Evolutionary conservation across 2,329 filamentous ascomycete genomes (phyloP).

Genomic region (Cytospora paraplurivora): DNA sequence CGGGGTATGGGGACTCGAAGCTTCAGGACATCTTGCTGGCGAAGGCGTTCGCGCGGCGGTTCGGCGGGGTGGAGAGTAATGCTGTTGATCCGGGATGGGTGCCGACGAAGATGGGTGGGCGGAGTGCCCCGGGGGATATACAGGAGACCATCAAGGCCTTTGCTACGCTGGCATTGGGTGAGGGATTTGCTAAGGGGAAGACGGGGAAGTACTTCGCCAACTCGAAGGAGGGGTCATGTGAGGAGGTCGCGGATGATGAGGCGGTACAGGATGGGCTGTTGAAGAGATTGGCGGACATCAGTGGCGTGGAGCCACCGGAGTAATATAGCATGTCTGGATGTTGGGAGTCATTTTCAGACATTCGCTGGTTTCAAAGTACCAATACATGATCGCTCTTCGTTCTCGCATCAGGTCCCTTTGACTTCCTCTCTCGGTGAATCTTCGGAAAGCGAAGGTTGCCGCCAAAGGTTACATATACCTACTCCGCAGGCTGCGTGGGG

Average conservation of each 20-base stretch:
- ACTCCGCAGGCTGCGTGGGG: too few relatives aligned
- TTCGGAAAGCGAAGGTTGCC: too few relatives aligned
- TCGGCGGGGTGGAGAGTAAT: slow-evolving; percentile 47
- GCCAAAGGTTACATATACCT: too few relatives aligned
- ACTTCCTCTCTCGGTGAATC: too few relatives aligned
- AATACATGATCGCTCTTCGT: too few relatives aligned
- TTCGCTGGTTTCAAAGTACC: too few relatives aligned
- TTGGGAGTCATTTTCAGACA: too few relatives aligned
- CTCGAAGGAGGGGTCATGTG: slow-evolving; percentile 34
- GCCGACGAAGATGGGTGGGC: slow-evolving; percentile 56
- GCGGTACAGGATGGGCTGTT: slow-evolving; percentile 48
- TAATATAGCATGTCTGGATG: not conserved
- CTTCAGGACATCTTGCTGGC: slow-evolving; percentile 58
- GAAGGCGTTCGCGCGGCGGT: slow-evolving; percentile 52
- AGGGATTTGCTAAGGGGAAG: slow-evolving; percentile 35
- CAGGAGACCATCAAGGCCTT: slow-evolving; percentile 51
- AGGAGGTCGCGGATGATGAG: slow-evolving; percentile 41
- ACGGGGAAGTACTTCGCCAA: slow-evolving; percentile 45
- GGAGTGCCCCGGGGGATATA: slow-evolving; percentile 48
- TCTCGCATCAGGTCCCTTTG: too few relatives aligned
- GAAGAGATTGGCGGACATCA: slow-evolving; percentile 38
- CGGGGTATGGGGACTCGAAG: slow-evolving; percentile 56
- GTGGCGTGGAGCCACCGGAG: slow-evolving; percentile 29
- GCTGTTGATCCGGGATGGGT: slow-evolving; percentile 57
- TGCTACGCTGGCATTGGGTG: slow-evolving; percentile 48